These are phyloP conservation scores for Backusella sp. DNA, from an alignment of 192 early-diverging fungal species.

Conservation along the genomic window DNA sequence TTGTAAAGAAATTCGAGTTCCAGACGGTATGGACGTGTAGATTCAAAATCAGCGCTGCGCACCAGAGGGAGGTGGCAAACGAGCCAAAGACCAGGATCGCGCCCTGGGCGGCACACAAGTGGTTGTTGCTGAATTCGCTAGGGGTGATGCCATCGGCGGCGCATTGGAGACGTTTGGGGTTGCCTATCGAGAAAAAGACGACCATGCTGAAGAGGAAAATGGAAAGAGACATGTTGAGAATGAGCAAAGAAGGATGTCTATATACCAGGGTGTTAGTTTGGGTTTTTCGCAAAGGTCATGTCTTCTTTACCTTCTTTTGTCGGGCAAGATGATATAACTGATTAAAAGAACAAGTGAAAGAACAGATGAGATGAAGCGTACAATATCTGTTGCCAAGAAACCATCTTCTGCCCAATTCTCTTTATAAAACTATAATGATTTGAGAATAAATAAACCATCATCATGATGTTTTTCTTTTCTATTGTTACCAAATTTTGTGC, in stretches of 20 bases:
- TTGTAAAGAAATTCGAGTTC: constrained; percentile 49
- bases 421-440: constrained; percentile 38
- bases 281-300: not conserved
- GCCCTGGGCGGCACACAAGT: constrained; percentile 49
- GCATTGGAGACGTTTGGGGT: constrained; percentile 46
- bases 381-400: constrained; percentile 44
- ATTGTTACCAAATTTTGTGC: constrained; percentile 38
- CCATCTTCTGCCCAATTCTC: constrained; percentile 37
- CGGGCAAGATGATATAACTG: constrained; percentile 47
- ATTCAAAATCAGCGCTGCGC: constrained; percentile 43
- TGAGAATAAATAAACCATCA: no score
- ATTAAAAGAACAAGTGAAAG: constrained; percentile 41
- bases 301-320: constrained; percentile 39
- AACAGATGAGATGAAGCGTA: constrained; percentile 43
- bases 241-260: constrained; percentile 47
- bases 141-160: constrained; percentile 24
- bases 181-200: constrained; percentile 44
- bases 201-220: constrained; percentile 50
- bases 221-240: constrained; percentile 43
- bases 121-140: constrained; percentile 46
- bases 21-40: constrained; percentile 60
- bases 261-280: not conserved
- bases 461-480: not conserved
- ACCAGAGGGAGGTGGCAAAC: constrained; percentile 41
- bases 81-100: constrained; percentile 48